Evolutionary conservation across 2,329 filamentous ascomycete genomes (phyloP).

Genomic region (Neofusicoccum parvum): DNA sequence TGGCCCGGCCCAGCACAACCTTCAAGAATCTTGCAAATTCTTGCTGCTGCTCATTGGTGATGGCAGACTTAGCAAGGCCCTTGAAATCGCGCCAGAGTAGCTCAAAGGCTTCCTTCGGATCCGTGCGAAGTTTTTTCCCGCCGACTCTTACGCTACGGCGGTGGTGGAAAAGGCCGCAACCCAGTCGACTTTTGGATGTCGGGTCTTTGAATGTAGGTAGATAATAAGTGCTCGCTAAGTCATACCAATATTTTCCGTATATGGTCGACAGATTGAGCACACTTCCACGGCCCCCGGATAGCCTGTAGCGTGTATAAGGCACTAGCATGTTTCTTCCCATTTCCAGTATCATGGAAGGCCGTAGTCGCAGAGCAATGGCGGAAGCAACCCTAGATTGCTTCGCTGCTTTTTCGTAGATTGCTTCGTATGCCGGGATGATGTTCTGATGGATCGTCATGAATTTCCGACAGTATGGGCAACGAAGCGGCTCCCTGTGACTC

Average conservation of each 20-base stretch:
- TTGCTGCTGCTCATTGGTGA: background rate
- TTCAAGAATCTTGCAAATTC: background rate
- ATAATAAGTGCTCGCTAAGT: too few relatives aligned
- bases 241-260: too few relatives aligned
- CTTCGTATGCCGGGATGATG: background rate
- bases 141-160: too few relatives aligned
- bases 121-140: too few relatives aligned
- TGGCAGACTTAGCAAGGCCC: background rate
- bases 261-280: too few relatives aligned
- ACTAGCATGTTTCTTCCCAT: background rate
- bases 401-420: background rate
- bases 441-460: background rate
- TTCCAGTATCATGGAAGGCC: too few relatives aligned
- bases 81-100: background rate
- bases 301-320: too few relatives aligned
- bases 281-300: too few relatives aligned
- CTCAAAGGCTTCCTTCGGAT: background rate
- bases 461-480: background rate
- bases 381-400: background rate
- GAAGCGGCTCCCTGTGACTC: too few relatives aligned
- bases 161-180: too few relatives aligned
- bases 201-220: too few relatives aligned
- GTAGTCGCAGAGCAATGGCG: background rate
- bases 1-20: background rate
- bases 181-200: too few relatives aligned